Evolutionary conservation across 208 protist genomes (phyloP), one percentile per base, ranked within the genome.

Genomic region (Phytomonas sp.): DNA sequence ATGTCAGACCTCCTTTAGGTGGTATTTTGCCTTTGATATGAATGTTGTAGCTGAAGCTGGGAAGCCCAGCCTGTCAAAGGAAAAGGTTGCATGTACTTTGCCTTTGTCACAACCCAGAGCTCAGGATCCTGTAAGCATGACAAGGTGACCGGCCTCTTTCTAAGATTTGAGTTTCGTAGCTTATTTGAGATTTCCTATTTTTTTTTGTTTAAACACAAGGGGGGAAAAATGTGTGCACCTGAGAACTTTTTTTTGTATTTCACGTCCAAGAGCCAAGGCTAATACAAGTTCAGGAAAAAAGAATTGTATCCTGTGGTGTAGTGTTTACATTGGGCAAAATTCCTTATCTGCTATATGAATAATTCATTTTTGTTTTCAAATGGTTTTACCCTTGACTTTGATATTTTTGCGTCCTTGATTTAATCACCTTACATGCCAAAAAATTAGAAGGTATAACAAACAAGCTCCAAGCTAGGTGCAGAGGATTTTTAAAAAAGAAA

Each of bases 361-460:
- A 23, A 68, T 43, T 56, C 65, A 64, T 26, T 64, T 33, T 34
- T 13, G 6, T 68, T 51, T 68, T 68, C 36, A 51, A 51, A n/a
- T 51, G 36, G 20, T 71, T 70, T 71, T 73, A 59, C n/a, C 70
- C 2, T 71, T 60, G 13, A 65, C 71, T 65, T 66, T 20, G 3
- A 20, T 2, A 68, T 26, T 43, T 70, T 32, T 20, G 2, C 13
- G 11, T 17, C 17, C 71, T 71, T 71, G 2, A 71, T 15, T 69
- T 71, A 26, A 66, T 43, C n/a, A 26, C 9, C 4, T 62, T 17
- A 56, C 65, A 20, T 70, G 66, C n/a, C 20, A 23, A 56, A 68
- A 68, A 68, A 66, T 6, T 68, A 20, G 23, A 56, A 51, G 20
- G 30, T 20, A 33, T 62, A 6, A 4, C 20, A 51, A 51, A 6